Conservation (phyloP, 495 filamentous ascomycete genomes). For the Penicillium lividum region DNA sequence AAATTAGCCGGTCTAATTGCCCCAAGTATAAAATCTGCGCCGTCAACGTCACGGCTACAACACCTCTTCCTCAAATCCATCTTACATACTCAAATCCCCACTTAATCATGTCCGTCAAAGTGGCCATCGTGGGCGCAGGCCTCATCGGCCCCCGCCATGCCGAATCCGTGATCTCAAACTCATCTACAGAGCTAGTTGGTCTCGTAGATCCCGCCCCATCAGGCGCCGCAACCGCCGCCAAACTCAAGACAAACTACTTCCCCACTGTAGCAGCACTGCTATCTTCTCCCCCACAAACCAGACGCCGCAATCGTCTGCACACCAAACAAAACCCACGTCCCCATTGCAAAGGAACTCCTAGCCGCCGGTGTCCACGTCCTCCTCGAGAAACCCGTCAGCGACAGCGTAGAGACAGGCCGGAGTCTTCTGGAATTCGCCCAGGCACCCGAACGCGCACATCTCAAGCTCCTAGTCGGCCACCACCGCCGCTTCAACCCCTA, state of each 20-base stretch:
- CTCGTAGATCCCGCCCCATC: conserved; percentile 52
- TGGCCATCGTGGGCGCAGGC: conserved; percentile 58
- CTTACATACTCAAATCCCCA: neutral
- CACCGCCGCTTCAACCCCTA: conserved; percentile 64
- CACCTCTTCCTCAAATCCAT: neutral
- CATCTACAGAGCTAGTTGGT: conserved; percentile 46
- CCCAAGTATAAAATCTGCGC: neutral
- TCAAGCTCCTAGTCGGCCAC: conserved; percentile 59
- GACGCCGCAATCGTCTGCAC: conserved; percentile 62
- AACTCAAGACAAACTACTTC: conserved; percentile 35
- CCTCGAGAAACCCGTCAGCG: conserved; percentile 59
- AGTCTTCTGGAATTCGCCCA: conserved; percentile 30
- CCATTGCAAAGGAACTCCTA: conserved; percentile 51
- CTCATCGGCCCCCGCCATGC: conserved; percentile 60
- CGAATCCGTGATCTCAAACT: conserved; percentile 48
- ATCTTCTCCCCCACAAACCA: conserved; percentile 33
- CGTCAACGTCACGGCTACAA: neutral
- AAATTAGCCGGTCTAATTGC: neutral
- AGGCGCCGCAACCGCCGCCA: conserved; percentile 27
- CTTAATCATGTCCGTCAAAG: conserved; percentile 31
- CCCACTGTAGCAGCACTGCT: conserved; percentile 45
- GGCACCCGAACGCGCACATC: conserved; percentile 24
- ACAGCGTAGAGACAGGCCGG: conserved; percentile 42
- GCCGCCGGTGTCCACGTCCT: conserved; percentile 53
- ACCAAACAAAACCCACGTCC: conserved; percentile 59